Percentiles rank a stretch among this genome's conserved stretches.
phyloP scores from a whole-genome alignment of 2,329 filamentous ascomycete species.

The Alternaria hordeiaustralica region DNA sequence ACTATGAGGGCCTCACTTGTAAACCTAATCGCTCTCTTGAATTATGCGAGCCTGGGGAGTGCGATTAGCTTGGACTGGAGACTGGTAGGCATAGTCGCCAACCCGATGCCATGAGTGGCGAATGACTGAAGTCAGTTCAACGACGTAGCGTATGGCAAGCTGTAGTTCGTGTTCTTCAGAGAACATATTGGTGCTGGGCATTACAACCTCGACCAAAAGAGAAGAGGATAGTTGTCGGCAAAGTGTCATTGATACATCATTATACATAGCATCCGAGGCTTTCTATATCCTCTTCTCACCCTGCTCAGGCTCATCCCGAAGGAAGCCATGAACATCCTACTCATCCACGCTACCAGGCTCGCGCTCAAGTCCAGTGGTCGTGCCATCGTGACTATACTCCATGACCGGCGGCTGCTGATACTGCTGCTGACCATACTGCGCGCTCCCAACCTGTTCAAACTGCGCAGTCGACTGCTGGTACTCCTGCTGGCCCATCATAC shows the following conservation, averaged over 20 bases:
- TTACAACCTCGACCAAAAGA: not conserved
- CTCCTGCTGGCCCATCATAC: not conserved
- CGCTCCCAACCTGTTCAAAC: not conserved
- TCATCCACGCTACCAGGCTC: not conserved
- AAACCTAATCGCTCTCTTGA: not conserved
- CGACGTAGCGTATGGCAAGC: not conserved
- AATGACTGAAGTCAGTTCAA: not conserved
- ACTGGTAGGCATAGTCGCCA: not conserved
- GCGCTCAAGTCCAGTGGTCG: not conserved
- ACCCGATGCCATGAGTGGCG: not conserved
- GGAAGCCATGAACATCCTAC: conserved; percentile 23
- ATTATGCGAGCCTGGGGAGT: not conserved
- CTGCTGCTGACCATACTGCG: not conserved
- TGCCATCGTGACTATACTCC: not conserved
- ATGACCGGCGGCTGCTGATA: not conserved
- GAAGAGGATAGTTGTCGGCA: not conserved
- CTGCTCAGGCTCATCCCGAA: conserved; percentile 14
- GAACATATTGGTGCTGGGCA: not conserved
- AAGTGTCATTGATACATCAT: not conserved
- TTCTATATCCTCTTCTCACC: not conserved
- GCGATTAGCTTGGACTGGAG: not conserved
- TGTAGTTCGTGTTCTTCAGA: not conserved
- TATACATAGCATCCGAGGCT: not conserved
- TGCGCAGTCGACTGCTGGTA: not conserved
- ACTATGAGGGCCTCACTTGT: not conserved